These are phyloP conservation scores for Saksenaea oblongispora DNA, from an alignment of 371 early-diverging fungal species.

Conservation along the genomic window DNA sequence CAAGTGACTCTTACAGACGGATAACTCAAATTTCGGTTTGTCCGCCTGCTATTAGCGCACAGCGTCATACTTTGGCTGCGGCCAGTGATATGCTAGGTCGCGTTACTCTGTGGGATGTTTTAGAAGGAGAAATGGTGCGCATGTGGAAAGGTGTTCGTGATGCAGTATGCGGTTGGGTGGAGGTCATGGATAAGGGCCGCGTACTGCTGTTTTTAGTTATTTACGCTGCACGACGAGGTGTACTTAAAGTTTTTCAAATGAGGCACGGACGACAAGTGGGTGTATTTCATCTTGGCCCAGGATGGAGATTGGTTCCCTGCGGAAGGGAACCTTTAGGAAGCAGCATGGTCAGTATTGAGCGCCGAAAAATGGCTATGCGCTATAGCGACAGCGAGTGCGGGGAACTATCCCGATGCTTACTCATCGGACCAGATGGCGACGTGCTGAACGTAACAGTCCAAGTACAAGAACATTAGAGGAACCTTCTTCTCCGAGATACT, in stretches of 20 bases:
- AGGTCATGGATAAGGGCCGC: constrained; percentile 30
- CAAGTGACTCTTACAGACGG: constrained; percentile 48
- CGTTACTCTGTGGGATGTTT: constrained; percentile 63
- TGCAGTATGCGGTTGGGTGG: constrained; percentile 67
- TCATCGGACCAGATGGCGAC: constrained; percentile 62
- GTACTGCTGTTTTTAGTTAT: constrained; percentile 57
- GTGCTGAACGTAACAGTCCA: constrained; percentile 40
- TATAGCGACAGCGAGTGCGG: constrained; percentile 29
- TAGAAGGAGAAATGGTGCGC: constrained; percentile 59
- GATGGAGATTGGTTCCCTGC: constrained; percentile 54
- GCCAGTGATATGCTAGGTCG: constrained; percentile 64
- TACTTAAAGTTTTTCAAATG: constrained; percentile 60
- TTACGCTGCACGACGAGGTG: constrained; percentile 59
- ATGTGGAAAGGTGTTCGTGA: constrained; percentile 74
- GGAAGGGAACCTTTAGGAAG: constrained; percentile 42
- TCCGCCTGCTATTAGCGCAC: constrained; percentile 48
- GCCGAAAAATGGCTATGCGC: constrained; percentile 19
- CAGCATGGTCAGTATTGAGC: constrained; percentile 38
- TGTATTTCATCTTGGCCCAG: constrained; percentile 57
- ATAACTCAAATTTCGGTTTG: constrained; percentile 52
- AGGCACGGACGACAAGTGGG: constrained; percentile 63
- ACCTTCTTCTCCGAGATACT: not conserved
- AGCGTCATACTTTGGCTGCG: constrained; percentile 54
- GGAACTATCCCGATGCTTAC: constrained; percentile 49
- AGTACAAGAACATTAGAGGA: not conserved